Base-by-base conservation (phyloP, 768 basidiomycete genomes). In the Rhizopogon vesiculosus region DNA sequence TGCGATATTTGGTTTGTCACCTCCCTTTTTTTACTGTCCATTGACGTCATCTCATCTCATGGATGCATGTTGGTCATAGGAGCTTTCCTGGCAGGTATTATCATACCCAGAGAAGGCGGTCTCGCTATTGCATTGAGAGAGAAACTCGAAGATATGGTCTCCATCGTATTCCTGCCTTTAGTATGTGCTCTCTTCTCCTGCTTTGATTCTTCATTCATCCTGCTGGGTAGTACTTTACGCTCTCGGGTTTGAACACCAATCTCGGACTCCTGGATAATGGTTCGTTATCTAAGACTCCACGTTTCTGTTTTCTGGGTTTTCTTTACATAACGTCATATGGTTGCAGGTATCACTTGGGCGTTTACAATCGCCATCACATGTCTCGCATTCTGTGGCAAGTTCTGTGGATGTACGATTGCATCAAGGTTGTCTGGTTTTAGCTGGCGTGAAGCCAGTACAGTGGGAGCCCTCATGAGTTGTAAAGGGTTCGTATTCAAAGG, bases 91-190 rank as follows among this genome's bases (percentile, higher is more conserved):
- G 82, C 84, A 2, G 94, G 89, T 1, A 67, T 90, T 45, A 81
- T 88, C 54, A 86, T 98, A 7, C 96, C 97, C 2, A 84, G 93
- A 29, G 88, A 94, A 63, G 91, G 91, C 3, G 89, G 88, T 3
- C 84, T 99, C 39, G 84, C 89, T 0, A 91, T 94, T 51, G 78
- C 86, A 0, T 74, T 98, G 16, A 93, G 91, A 0, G 92, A 96
- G 62, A 98, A 96, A 65, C 74, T 98, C n/a, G 97, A 99, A 72
- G 96, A 98, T 71, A 85, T 96, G 80, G 90, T 95, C 2, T 73
- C 90, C 0, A 87, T 95, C 56, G 85, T 95, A 43, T 95, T 97
- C 72, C 73, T 97, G 10, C 94, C 94, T 3, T 74, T 96, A 50
- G 90, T 91, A 64, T 58, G 51, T 55, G 19, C 16, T 29, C 35